Evolutionary conservation across 2,329 filamentous ascomycete genomes (phyloP).

Genomic region (Beauveria brongniartii): DNA sequence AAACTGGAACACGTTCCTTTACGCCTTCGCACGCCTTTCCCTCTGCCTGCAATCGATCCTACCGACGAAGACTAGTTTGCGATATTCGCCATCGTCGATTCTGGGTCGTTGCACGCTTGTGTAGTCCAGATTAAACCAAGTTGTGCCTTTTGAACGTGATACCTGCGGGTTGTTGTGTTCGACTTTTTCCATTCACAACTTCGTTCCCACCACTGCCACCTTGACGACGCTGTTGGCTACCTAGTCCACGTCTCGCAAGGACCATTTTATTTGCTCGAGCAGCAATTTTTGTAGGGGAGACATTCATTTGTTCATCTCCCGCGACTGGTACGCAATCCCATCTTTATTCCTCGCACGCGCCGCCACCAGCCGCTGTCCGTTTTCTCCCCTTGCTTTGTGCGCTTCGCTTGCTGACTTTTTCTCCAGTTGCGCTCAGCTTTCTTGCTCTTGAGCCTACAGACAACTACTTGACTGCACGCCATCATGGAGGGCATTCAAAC

Average conservation of each 20-base stretch:
- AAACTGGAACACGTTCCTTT: conserved; percentile 38
- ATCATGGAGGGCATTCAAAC: conserved; percentile 86
- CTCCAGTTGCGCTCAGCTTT: conserved; percentile 27
- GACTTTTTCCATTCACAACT: not conserved
- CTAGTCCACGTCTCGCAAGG: conserved; percentile 17
- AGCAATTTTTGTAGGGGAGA: conserved; percentile 62
- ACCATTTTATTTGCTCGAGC: conserved; percentile 22
- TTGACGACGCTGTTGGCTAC: conserved; percentile 16
- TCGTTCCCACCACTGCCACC: not conserved
- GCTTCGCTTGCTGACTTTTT: conserved; percentile 18
- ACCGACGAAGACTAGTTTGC: conserved; percentile 22
- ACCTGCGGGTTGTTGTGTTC: conserved; percentile 17
- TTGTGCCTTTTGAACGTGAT: conserved; percentile 21
- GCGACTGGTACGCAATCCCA: conserved; percentile 51
- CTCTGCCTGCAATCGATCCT: conserved; percentile 24
- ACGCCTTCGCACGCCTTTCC: conserved; percentile 22
- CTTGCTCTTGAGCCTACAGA: conserved; percentile 12
- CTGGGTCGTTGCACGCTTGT: conserved; percentile 11
- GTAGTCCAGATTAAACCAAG: conserved; percentile 24
- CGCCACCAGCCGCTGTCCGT: not conserved
- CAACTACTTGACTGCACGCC: conserved; percentile 16
- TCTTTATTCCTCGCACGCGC: conserved; percentile 21
- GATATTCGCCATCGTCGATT: conserved; percentile 12
- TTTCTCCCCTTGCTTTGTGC: not conserved
- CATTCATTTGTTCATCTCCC: conserved; percentile 98